These are phyloP conservation scores for Sicyos edulis DNA, from an alignment of 306 rosid genomes.

Conservation along the genomic window DNA sequence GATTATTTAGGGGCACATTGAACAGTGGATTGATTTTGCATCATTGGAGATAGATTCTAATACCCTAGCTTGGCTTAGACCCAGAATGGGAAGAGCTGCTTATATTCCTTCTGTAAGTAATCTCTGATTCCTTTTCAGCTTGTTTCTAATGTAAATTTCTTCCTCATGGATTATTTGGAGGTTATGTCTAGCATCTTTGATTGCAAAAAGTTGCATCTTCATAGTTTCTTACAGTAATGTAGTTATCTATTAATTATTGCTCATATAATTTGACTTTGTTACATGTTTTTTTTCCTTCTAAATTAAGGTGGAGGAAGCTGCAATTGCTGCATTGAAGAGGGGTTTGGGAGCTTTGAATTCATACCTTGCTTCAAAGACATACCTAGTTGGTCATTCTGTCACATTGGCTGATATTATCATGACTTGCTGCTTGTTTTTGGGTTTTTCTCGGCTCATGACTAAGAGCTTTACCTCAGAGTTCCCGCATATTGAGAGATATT, in stretches of 20 bases:
- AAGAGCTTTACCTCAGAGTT: slow-evolving; percentile 79
- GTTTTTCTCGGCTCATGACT: slow-evolving; percentile 38
- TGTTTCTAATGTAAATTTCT: neutral
- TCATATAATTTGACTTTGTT: neutral
- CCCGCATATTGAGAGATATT: slow-evolving; percentile 86
- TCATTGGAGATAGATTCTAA: slow-evolving; percentile 58
- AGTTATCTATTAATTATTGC: neutral
- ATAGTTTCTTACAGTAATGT: neutral
- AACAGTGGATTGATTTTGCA: slow-evolving; percentile 84
- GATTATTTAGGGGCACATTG: slow-evolving; percentile 51
- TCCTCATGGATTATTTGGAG: neutral
- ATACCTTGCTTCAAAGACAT: slow-evolving; percentile 64
- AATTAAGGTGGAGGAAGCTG: slow-evolving; percentile 70
- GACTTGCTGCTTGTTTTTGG: slow-evolving; percentile 37
- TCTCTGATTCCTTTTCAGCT: slow-evolving; percentile 9
- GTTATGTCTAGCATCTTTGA: neutral
- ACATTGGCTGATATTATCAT: slow-evolving; percentile 69
- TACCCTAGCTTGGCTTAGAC: slow-evolving; percentile 23
- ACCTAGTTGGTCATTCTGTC: slow-evolving; percentile 69
- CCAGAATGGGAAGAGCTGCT: slow-evolving; percentile 39
- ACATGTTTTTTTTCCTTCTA: neutral
- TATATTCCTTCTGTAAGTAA: slow-evolving; percentile 59
- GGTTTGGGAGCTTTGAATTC: slow-evolving; percentile 47
- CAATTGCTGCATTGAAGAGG: slow-evolving; percentile 52
- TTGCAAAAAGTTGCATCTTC: neutral